These are phyloP conservation scores for Fomitopsis serialis DNA, from an alignment of 768 basidiomycete genomes.

Conservation along the genomic window DNA sequence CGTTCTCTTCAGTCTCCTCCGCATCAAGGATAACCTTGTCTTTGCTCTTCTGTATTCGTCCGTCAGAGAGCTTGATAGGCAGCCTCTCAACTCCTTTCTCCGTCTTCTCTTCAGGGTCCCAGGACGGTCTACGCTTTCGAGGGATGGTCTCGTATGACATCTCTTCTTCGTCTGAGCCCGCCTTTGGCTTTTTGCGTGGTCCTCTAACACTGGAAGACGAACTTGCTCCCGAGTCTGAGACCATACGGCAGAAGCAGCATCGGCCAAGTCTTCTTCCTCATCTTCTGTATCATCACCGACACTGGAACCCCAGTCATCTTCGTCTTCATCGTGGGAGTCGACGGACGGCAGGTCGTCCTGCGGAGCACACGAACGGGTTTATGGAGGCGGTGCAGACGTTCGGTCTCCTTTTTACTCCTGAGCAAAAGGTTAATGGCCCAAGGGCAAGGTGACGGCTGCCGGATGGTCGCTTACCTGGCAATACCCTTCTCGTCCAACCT, in stretches of 20 bases:
- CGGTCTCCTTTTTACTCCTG: slow-evolving; percentile 84
- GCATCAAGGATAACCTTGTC: slow-evolving; percentile 24
- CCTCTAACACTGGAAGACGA: slow-evolving; percentile 10
- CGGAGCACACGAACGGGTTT: slow-evolving; percentile 45
- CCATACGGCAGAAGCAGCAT: slow-evolving; percentile 20
- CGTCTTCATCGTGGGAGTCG: slow-evolving; percentile 56
- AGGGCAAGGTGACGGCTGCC: neutral
- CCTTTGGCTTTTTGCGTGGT: slow-evolving; percentile 12
- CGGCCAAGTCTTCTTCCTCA: slow-evolving; percentile 29
- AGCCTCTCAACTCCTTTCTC: slow-evolving; percentile 54
- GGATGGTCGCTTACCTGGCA: slow-evolving; percentile 48
- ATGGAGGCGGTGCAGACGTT: slow-evolving; percentile 59
- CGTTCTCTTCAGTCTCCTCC: slow-evolving; percentile 18
- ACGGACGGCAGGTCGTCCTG: slow-evolving; percentile 65
- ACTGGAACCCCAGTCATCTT: slow-evolving; percentile 45
- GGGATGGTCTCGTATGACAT: slow-evolving; percentile 70
- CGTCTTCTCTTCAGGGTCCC: slow-evolving; percentile 42
- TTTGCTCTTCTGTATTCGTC: slow-evolving; percentile 62
- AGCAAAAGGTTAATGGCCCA: slow-evolving; percentile 5
- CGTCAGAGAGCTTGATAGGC: slow-evolving; percentile 84
- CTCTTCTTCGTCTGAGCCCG: slow-evolving; percentile 46
- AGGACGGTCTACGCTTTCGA: slow-evolving; percentile 42
- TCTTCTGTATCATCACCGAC: slow-evolving; percentile 30
- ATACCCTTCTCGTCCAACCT: slow-evolving; percentile 76
- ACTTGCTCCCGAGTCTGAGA: slow-evolving; percentile 8